phyloP scores from a whole-genome alignment of 169 alveolate species.

The Amoebophrya sp. region DNA sequence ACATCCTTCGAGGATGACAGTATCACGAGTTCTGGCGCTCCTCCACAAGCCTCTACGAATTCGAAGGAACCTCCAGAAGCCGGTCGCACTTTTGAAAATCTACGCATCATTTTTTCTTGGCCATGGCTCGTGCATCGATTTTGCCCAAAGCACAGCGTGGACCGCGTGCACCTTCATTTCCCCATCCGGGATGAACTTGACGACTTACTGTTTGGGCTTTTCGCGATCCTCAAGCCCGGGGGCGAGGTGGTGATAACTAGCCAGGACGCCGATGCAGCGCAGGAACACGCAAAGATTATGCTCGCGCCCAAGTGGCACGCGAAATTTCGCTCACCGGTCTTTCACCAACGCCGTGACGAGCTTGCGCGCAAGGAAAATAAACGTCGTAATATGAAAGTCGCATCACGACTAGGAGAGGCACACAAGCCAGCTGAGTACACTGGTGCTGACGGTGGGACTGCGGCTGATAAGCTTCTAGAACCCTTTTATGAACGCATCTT shows the following conservation, averaged over 20 bases:
- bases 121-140: neutral
- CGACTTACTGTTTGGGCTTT: neutral
- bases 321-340: neutral
- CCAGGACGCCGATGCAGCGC: neutral
- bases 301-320: neutral
- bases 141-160: neutral
- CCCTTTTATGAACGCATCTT: neutral
- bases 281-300: neutral
- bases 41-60: no score
- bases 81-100: neutral
- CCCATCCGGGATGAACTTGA: neutral
- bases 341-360: neutral
- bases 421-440: neutral
- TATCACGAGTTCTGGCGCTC: neutral
- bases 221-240: neutral
- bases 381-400: neutral
- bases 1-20: no score
- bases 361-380: neutral
- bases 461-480: neutral
- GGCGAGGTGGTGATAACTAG: neutral
- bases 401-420: neutral
- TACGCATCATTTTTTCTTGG: neutral
- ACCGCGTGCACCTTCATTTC: neutral
- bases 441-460: neutral
- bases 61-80: no score